Evolutionary conservation across 2,329 filamentous ascomycete species (phyloP), one percentile per base, ranked within the genome.

Genomic region (Penicillium aurantiogriseum): DNA sequence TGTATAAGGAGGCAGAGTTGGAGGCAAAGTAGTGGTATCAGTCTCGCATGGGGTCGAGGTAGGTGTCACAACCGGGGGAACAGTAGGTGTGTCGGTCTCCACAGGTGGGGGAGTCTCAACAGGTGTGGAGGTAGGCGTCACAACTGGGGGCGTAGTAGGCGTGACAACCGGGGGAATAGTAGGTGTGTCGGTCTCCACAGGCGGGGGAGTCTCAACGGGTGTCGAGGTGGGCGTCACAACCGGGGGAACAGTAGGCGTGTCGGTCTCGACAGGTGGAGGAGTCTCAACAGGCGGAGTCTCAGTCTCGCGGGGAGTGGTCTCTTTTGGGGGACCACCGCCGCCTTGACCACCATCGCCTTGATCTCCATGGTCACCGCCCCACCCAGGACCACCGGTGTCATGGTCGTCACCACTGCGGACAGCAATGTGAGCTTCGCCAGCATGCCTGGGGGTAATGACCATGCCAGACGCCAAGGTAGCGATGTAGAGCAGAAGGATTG

Each of bases 401-500:
- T 58, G 58, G 21, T 56, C 42, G 1, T 42, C 57, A 33, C 45
- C 55, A 33, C 52, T 51, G n/a, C 64, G 61, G 38, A 47, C 39
- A 33, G 55, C 57, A 52, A 62, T 44, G 21, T 10, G 47, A 21
- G 54, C 27, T 27, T 65, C 40, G 53, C 53, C 58, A 54, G 54
- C 53, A 43, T 58, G 43, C 47, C 61, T 61, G 25, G 61, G 60
- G 46, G 42, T 23, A n/a, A 67, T 27, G 27, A 60, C 61, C 44
- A 51, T 58, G 35, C 56, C 64, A 13, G 61, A 63, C 33, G 54
- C 61, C 52, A 66, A 51, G 53, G 58, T 63, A 36, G 56, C 61
- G 23, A 56, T 57, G 35, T 53, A 63, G 25, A 63, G 59, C 29
- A 67, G 51, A 59, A 66, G 45, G 51, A 67, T 51, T 8, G 59